phyloP scores from a whole-genome alignment of 495 filamentous ascomycete species.

The Penicillium daleae region DNA sequence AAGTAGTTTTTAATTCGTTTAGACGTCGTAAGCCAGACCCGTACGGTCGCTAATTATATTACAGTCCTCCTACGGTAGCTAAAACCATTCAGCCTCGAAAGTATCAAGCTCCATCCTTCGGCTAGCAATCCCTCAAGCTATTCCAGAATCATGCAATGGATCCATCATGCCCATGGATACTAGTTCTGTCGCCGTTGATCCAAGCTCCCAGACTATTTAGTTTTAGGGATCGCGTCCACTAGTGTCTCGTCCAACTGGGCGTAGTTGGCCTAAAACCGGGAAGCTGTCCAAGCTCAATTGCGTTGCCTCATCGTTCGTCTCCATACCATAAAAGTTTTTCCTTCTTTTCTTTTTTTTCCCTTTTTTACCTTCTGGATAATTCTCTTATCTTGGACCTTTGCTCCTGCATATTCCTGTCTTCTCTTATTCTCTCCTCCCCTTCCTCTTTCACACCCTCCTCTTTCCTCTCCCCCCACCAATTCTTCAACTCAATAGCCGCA shows the following conservation, averaged over 20 bases:
- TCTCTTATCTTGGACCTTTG: slow-evolving; percentile 6
- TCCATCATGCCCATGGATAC: background rate
- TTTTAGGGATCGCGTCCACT: slow-evolving; percentile 15
- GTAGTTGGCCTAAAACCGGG: slow-evolving; percentile 4
- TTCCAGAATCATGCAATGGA: background rate
- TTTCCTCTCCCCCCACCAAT: background rate
- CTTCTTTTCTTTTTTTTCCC: slow-evolving; percentile 18
- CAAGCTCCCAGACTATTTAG: slow-evolving; percentile 15
- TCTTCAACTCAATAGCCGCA: background rate
- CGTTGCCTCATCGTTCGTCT: slow-evolving; percentile 1
- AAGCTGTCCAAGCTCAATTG: slow-evolving; percentile 3
- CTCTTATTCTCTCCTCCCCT: background rate
- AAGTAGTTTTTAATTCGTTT: background rate
- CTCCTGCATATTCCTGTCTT: background rate
- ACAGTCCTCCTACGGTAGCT: too few species aligned
- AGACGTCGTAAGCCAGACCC: background rate
- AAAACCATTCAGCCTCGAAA: background rate
- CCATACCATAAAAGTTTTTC: background rate
- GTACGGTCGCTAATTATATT: slow-evolving; percentile 1
- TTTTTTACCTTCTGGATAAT: slow-evolving; percentile 19
- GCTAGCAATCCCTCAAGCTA: slow-evolving; percentile 1
- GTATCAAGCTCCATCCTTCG: background rate
- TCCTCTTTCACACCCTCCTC: background rate
- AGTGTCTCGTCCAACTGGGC: slow-evolving; percentile 4
- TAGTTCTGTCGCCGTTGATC: slow-evolving; percentile 6